Base-by-base conservation (phyloP, 73 alveolate genomes). In the Stentor coeruleus region DNA sequence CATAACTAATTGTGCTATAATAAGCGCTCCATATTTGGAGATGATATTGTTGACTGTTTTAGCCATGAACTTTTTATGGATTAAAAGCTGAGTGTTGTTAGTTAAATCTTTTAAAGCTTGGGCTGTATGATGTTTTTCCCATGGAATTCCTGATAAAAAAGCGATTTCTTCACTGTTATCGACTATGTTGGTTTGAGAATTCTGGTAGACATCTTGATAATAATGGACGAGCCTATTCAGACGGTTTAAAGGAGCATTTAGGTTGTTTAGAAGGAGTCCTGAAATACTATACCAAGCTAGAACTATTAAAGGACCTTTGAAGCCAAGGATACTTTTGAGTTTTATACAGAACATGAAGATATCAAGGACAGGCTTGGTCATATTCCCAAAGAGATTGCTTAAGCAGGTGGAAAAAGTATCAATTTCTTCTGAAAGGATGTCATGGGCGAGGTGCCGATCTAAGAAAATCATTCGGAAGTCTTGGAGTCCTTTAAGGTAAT, bases 11-110 rank as follows among this genome's bases (percentile, higher is more conserved):
- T 94, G 93, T 11, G 97, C 99, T 6, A 94, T 96, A 83, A 94
- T 84, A 59, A 91, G 95, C 0, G 99, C 99, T 30, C 99, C 99
- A 82, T 94, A 94, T 89, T 94, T 94, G 59, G 87, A 94, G n/a
- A 94, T 88, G 96, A 94, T 86, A 49, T 95, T 84, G 73, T 94
- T 97, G 77, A 87, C 92, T 72, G 89, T 86, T 33, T 97, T 97
- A 97, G 93, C 93, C 79, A 83, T 86, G 86, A 92, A 85, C 81
- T 93, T 82, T 72, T 82, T 89, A 59, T 82, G 37, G 37, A 33
- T 20, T n/a, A 66, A 30, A 36, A 15, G 35, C 35, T 36, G n/a
- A 30, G 30, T 33, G 30, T 66, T 36, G 14, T 36, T 30, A 1
- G 35, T 30, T 66, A 66, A 2, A 20, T 30, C 81, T 66, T 30